Base-by-base conservation (phyloP, 768 basidiomycete species). In the Megacollybia marginata region DNA sequence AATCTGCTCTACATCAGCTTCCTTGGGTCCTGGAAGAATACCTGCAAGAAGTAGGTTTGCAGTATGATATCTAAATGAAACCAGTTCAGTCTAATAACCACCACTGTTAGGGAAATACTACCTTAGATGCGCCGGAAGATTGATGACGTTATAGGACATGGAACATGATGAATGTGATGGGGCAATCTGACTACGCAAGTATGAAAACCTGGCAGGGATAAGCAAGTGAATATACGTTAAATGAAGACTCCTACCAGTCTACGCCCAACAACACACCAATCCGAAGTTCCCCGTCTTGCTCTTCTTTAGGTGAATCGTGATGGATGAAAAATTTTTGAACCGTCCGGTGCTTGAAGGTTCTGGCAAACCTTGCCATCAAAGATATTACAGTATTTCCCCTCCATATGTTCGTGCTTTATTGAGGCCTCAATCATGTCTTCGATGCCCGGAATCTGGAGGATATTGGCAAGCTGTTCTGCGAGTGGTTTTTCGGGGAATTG, bases 121-220 rank as follows among this genome's bases (percentile, higher is more conserved):
- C 59, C 57, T 42, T 2, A 60, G 55, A 33, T 54, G 33, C 0
- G 56, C 50, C 0, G 58, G 57, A 0, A 65, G 51, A 35, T 67
- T 65, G 35, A 54, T 48, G 10, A 67, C 57, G 9, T 46, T 56
- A 40, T 62, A 62, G 5, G 62, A 67, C 23, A 59, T 58, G 0
- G 59, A 57, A 40, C 64, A 58, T 0, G 58, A 63, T 1, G 61
- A 54, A 49, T 66, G 60, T 0, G 61, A 64, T 8, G 62, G 54
- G 7, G 58, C 47, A 23, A 62, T 61, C 0, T 52, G 50, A 20
- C 60, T 60, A 0, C 52, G 51, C 1, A 62, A 44, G 38, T 65
- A 63, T 2, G 57, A 64, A 50, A 66, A 65, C 65, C 64, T 64
- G 33, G 19, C 48, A 33, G 28, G 11, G n/a, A n/a, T n/a, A n/a